Conservation (phyloP, 1,139 yeast species). For the Candida sanyaensis region DNA sequence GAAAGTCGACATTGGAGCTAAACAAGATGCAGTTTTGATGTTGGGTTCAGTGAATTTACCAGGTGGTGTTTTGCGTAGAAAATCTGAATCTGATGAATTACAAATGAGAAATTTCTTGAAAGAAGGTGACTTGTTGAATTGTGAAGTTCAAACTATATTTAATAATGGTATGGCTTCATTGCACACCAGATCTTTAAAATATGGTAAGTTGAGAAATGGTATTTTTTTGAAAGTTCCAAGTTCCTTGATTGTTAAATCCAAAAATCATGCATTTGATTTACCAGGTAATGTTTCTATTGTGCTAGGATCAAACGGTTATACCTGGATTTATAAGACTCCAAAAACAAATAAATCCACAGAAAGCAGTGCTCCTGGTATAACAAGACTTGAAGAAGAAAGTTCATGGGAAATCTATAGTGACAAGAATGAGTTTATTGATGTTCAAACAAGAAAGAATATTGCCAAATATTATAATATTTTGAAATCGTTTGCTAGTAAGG, state of each 20-base stretch:
- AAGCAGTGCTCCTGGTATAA: constrained; percentile 51
- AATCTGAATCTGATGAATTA: constrained; percentile 91
- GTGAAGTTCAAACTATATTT: constrained; percentile 91
- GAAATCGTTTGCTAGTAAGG: constrained; percentile 59
- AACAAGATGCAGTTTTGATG: constrained; percentile 89
- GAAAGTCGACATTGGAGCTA: constrained; percentile 96
- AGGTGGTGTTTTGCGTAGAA: constrained; percentile 93
- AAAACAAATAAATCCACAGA: constrained; percentile 22
- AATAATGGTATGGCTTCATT: constrained; percentile 91
- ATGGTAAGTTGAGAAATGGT: constrained; percentile 94
- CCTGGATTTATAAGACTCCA: constrained; percentile 84
- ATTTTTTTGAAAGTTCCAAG: constrained; percentile 79
- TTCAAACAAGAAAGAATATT: constrained; percentile 67
- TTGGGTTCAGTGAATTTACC: constrained; percentile 96
- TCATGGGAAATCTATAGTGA: constrained; percentile 96
- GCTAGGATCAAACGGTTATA: constrained; percentile 90
- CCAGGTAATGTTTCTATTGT: constrained; percentile 92
- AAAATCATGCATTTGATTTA: constrained; percentile 80
- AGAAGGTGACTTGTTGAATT: constrained; percentile 95
- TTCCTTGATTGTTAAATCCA: constrained; percentile 77
- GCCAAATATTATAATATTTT: constrained; percentile 85
- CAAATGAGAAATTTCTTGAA: constrained; percentile 93
- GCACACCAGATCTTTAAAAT: constrained; percentile 92
- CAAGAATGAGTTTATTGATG: constrained; percentile 71
- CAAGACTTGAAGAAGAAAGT: constrained; percentile 89